These are phyloP conservation scores for Medicago lupulina DNA, from an alignment of 306 rosid genomes.

Conservation along the genomic window DNA sequence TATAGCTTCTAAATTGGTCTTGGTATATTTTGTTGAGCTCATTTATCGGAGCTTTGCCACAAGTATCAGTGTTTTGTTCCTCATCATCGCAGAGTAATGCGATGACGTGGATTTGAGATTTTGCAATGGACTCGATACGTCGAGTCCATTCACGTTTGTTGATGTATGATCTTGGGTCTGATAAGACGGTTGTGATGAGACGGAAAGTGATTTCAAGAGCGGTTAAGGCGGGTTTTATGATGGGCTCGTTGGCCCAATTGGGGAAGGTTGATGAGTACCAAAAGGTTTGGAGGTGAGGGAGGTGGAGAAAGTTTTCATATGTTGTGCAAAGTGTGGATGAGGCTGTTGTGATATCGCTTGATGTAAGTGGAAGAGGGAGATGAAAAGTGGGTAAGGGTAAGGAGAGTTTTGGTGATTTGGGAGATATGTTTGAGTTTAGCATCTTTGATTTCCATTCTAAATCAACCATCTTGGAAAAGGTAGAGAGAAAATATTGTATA, in stretches of 20 bases:
- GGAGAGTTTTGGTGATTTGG: slow-evolving; percentile 67
- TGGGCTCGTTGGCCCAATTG: slow-evolving; percentile 70
- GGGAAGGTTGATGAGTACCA: slow-evolving; percentile 72
- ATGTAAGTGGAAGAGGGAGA: slow-evolving; percentile 38
- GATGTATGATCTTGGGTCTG: slow-evolving; percentile 72
- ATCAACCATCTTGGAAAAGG: slow-evolving; percentile 64
- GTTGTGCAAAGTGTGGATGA: slow-evolving; percentile 60
- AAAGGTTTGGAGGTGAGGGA: slow-evolving; percentile 64
- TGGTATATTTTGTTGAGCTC: slow-evolving; percentile 46
- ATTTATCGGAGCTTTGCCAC: slow-evolving; percentile 65
- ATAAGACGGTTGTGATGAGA: slow-evolving; percentile 62
- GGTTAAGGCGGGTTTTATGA: slow-evolving; percentile 74
- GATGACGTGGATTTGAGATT: slow-evolving; percentile 62
- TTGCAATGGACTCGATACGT: slow-evolving; percentile 63
- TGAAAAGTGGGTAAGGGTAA: slow-evolving; percentile 53
- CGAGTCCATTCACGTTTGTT: slow-evolving; percentile 81
- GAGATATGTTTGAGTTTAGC: slow-evolving; percentile 56
- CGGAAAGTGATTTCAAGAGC: slow-evolving; percentile 87
- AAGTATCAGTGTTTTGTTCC: slow-evolving; percentile 51
- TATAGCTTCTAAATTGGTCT: slow-evolving; percentile 51
- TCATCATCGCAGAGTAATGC: slow-evolving; percentile 74
- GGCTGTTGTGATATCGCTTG: slow-evolving; percentile 61
- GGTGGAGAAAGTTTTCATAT: slow-evolving; percentile 77
- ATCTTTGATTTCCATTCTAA: slow-evolving; percentile 74
- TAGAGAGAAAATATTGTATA: not conserved